Conservation (phyloP, 495 filamentous ascomycete genomes). For the Aspergillus baeticus region DNA sequence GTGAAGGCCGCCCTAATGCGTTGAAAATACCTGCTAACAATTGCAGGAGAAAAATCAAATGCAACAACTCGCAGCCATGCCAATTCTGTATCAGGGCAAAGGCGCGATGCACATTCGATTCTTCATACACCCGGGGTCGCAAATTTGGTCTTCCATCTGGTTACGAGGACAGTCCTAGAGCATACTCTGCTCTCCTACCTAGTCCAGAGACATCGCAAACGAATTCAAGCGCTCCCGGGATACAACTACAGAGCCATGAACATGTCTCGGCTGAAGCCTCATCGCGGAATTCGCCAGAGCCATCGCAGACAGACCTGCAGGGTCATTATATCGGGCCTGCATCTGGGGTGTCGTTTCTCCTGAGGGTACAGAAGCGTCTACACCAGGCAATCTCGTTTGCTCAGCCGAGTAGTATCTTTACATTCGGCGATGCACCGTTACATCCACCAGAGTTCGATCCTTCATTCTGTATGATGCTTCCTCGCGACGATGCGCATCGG, state of each 20-base stretch:
- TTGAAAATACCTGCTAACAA: neutral
- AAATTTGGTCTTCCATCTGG: neutral
- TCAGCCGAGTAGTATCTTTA: constrained; percentile 11
- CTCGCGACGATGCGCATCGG: neutral
- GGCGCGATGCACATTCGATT: constrained; percentile 19
- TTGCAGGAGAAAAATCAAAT: constrained; percentile 25
- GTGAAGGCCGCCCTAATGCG: neutral
- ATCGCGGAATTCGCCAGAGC: constrained; percentile 21
- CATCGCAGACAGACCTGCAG: constrained; percentile 20
- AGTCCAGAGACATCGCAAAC: neutral
- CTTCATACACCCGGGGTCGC: constrained; percentile 21
- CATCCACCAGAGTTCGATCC: constrained; percentile 14
- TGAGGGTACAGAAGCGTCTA: constrained; percentile 22
- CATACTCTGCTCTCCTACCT: neutral
- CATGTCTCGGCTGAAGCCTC: constrained; percentile 6
- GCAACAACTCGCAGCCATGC: constrained; percentile 27
- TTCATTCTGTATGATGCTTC: constrained; percentile 11
- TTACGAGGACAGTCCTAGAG: neutral
- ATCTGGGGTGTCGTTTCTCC: constrained; percentile 29
- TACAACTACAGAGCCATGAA: neutral
- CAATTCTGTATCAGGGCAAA: constrained; percentile 18
- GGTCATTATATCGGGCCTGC: constrained; percentile 31
- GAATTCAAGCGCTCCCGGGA: neutral
- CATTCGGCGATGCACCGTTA: constrained; percentile 24
- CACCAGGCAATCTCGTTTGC: constrained; percentile 14